Evolutionary conservation across 2,329 filamentous ascomycete genomes (phyloP).

Genomic region (Polychaeton citri): DNA sequence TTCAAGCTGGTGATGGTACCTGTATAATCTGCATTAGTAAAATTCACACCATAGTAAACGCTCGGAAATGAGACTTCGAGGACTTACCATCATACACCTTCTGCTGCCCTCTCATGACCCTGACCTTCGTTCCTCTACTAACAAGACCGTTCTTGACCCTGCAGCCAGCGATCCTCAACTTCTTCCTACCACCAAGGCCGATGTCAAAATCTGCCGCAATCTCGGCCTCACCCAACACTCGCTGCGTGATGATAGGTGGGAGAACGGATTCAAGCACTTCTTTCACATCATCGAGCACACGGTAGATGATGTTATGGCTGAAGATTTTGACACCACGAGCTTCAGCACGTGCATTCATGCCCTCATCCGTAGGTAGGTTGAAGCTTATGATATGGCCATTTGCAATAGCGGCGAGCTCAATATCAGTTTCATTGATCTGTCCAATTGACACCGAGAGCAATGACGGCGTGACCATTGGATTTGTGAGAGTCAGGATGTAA

Average conservation of each 20-base stretch:
- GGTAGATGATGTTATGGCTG: constrained; percentile 78
- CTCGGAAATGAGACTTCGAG: constrained; percentile 1
- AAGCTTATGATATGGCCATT: constrained; percentile 72
- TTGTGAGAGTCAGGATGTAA: constrained; percentile 65
- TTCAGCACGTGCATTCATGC: constrained; percentile 56
- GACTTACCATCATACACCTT: constrained; percentile 72
- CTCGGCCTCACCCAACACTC: constrained; percentile 78
- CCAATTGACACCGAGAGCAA: constrained; percentile 70
- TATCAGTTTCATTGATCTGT: constrained; percentile 67
- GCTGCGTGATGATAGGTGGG: constrained; percentile 49
- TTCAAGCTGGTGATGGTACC: constrained; percentile 72
- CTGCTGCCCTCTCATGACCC: constrained; percentile 55
- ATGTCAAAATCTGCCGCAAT: constrained; percentile 74
- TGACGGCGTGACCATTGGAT: constrained; percentile 65
- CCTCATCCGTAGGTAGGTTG: constrained; percentile 56
- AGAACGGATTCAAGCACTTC: constrained; percentile 56
- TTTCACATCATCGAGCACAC: constrained; percentile 60
- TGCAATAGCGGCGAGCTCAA: constrained; percentile 73
- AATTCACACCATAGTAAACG: neutral
- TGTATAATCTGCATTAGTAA: constrained; percentile 24
- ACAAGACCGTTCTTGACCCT: constrained; percentile 73
- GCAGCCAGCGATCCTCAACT: constrained; percentile 70
- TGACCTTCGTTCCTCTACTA: constrained; percentile 48
- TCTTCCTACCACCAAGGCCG: constrained; percentile 57
- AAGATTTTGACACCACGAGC: constrained; percentile 61